Evolutionary conservation across 495 filamentous ascomycete genomes (phyloP), one percentile per base, ranked within the genome.

Genomic region (Xylaria castorea): DNA sequence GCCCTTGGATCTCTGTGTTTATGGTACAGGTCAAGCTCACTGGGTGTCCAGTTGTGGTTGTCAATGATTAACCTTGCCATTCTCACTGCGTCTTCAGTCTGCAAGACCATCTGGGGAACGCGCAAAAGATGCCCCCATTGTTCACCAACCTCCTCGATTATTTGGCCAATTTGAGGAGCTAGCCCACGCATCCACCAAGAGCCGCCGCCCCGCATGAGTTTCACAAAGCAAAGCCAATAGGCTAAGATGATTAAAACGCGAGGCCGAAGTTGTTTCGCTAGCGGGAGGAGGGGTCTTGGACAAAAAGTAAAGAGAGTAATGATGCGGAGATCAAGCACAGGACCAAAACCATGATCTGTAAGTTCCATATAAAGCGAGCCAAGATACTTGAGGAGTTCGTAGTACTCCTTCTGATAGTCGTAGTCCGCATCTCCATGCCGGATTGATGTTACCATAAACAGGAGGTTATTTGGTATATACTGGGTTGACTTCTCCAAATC

Each of bases 191-290:
- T 71, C 86, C 87, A 88, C 87, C 86, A 88, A 25, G 82, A 34
- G 20, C 75, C 51, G 20, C 75, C 51, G 0, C 70, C 32, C 11
- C 30, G 36, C 1, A 80, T 62, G 9, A 87, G 32, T 72, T 84
- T 85, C 8, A 79, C 53, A 64, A 87, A 86, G 36, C 75, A 78
- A 18, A 87, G 77, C 62, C 83, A 86, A 57, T 87, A 71, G 1
- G 86, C 84, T 6, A 87, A 38, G 18, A 89, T 83, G 9, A 88
- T 75, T 0, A 88, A 75, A 0, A 91, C 88, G 51, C 90, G 86
- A 0, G 89, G 88, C 46, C 85, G 80, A 12, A 81, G 82, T 50
- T 85, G 76, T 12, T 81, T 81, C 5, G 89, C 84, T 30, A 89
- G 79, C 0, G 85, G 82, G 18, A 89, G 74, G 75, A 89, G 91